These are phyloP conservation scores for Beauveria bassiana DNA, from an alignment of 2,329 filamentous ascomycete genomes.

Conservation along the genomic window DNA sequence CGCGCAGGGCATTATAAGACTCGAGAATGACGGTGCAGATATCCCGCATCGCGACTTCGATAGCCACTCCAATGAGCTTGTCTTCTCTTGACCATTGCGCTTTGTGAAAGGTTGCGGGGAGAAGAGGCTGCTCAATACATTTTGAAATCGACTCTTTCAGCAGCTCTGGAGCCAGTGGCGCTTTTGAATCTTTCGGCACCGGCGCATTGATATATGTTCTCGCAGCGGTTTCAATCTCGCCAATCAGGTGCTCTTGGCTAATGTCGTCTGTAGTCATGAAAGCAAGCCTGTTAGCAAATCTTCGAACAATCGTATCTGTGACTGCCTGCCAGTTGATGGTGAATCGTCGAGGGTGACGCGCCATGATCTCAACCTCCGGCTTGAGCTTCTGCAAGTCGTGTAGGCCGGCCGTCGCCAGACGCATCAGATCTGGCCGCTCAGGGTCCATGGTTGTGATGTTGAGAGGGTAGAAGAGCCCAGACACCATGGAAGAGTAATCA, in stretches of 20 bases:
- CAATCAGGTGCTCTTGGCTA: slow-evolving; percentile 23
- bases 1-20: slow-evolving; percentile 7
- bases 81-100: slow-evolving; percentile 8
- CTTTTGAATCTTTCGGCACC: slow-evolving; percentile 6
- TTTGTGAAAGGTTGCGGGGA: background rate
- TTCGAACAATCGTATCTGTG: slow-evolving; percentile 55
- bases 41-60: slow-evolving; percentile 3
- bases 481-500: slow-evolving; percentile 45
- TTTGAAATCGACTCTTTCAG: background rate
- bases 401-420: slow-evolving; percentile 22
- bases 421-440: slow-evolving; percentile 24
- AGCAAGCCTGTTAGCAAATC: slow-evolving; percentile 50
- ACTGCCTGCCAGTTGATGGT: slow-evolving; percentile 57
- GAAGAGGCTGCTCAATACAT: background rate
- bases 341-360: slow-evolving; percentile 24
- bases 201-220: slow-evolving; percentile 36
- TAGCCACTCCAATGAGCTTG: slow-evolving; percentile 10
- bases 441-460: slow-evolving; percentile 38
- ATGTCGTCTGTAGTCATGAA: slow-evolving; percentile 26
- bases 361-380: slow-evolving; percentile 35
- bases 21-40: slow-evolving; percentile 12
- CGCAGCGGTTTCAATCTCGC: slow-evolving; percentile 31
- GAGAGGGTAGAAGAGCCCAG: slow-evolving; percentile 41
- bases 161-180: slow-evolving; percentile 2
- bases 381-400: slow-evolving; percentile 29